Percentiles rank a stretch among this genome's conserved stretches.
Conservation (phyloP, 1,284 basidiomycete genomes). For the Cryptococcus depauperatus region DNA sequence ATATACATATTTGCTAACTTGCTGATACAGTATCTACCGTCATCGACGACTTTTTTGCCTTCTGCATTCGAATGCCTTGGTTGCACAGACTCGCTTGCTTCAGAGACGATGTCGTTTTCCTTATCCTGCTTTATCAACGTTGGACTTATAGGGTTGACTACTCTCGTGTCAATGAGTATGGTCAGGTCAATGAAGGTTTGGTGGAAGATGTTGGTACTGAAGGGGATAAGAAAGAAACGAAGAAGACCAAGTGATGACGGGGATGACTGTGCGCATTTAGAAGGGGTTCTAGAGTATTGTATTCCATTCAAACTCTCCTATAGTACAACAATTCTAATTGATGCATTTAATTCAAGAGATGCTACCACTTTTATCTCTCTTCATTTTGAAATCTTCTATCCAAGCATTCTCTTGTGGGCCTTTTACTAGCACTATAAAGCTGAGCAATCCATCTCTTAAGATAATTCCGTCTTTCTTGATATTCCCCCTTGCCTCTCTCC, state of each 20-base stretch:
- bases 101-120: slow-evolving; percentile 82
- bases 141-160: slow-evolving; percentile 95
- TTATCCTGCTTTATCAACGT: slow-evolving; percentile 47
- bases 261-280: no score
- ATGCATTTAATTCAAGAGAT: slow-evolving; percentile 1
- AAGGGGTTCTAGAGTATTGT: no score
- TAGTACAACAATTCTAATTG: not conserved
- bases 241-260: slow-evolving; percentile 34
- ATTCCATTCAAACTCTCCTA: no score
- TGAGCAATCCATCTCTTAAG: slow-evolving; percentile 75
- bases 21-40: slow-evolving; percentile 38
- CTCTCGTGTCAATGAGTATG: slow-evolving; percentile 90
- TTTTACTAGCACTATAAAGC: slow-evolving; percentile 75
- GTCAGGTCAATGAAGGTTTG: slow-evolving; percentile 56
- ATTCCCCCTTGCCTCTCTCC: slow-evolving; percentile 51
- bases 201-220: slow-evolving; percentile 32
- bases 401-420: slow-evolving; percentile 74
- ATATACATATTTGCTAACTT: slow-evolving; percentile 4
- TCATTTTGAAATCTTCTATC: slow-evolving; percentile 80
- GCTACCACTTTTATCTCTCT: slow-evolving; percentile 32
- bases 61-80: slow-evolving; percentile 93
- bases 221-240: slow-evolving; percentile 19
- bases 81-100: slow-evolving; percentile 58
- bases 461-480: slow-evolving; percentile 66
- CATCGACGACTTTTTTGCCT: slow-evolving; percentile 82